Evolutionary conservation across 495 filamentous ascomycete genomes (phyloP), one percentile per base, ranked within the genome.

Genomic region (Ramalina intermedia): DNA sequence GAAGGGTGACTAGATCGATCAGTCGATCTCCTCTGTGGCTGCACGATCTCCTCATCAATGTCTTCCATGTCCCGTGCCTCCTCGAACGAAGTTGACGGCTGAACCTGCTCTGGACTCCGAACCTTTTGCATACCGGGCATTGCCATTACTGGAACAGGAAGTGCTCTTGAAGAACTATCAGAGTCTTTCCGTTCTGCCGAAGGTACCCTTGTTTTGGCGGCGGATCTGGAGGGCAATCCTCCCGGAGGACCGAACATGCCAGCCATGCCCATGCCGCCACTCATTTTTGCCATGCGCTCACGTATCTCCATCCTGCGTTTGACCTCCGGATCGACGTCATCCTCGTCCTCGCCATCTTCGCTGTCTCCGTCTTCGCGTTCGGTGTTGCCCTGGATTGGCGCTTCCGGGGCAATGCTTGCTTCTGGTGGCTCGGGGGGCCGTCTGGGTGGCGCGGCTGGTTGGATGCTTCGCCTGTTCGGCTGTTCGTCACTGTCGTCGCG

Each of bases 211-310:
- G 73, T 64, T 50, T 70, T 65, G 63, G 74, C 61, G 55, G 65
- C 59, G 47, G 56, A 64, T 60, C 68, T 64, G 9, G 75, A 58
- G 52, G 69, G 67, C 63, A 91, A 79, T 44, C 84, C 81, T 24
- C 75, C 76, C 45, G 87, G 82, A 24, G 81, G 74, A 11, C 86
- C 86, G 64, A 94, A 91, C 75, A 96, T 89, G 41, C 90, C 88
- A 62, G 86, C 80, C 82, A 95, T 89, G 14, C 89, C 88, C 87
- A 95, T 95, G 14, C 91, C 91, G 51, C 93, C 91, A 54, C 87
- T 91, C 85, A 98, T 93, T 66, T 93, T 95, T 21, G 89, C 90
- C 86, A 98, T 96, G 52, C 91, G 79, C 45, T 88, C 87, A 38
- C 93, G 79, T 46, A 98, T 69, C 57, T 94, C 91, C 67, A 94